Evolutionary conservation across 2,329 filamentous ascomycete species (phyloP).

Genomic region (Furcasterigmium furcatum): DNA sequence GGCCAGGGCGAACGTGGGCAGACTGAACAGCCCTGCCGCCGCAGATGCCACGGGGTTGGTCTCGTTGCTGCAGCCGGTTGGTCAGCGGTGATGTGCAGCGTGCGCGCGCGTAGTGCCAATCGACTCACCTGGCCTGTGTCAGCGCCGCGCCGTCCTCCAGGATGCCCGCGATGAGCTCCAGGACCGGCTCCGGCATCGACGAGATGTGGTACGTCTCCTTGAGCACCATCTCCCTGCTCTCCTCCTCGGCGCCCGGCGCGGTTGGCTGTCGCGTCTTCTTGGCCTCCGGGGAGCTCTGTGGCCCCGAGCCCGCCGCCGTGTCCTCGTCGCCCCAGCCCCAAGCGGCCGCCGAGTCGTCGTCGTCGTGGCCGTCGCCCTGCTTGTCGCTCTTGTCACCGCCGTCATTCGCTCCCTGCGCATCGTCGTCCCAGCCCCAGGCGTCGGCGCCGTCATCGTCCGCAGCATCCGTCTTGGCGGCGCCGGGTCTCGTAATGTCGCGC

Average conservation of each 20-base stretch:
- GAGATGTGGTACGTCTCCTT: constrained; percentile 88
- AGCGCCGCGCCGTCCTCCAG: constrained; percentile 60
- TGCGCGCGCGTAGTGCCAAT: too few relatives aligned
- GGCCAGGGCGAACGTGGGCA: constrained; percentile 72
- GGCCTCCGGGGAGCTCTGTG: constrained; percentile 13
- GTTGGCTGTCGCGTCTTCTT: constrained; percentile 4
- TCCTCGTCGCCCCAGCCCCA: constrained; percentile 86
- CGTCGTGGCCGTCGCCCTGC: constrained; percentile 23
- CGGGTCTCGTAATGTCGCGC: constrained; percentile 14
- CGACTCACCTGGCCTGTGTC: constrained; percentile 46
- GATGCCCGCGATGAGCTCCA: constrained; percentile 60
- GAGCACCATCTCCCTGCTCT: constrained; percentile 67
- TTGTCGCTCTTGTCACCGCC: constrained; percentile 18
- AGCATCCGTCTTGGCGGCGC: constrained; percentile 8
- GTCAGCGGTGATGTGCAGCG: neutral
- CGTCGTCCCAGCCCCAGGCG: constrained; percentile 83
- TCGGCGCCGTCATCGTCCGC: constrained; percentile 49
- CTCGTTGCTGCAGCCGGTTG: constrained; percentile 27
- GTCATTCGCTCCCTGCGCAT: constrained; percentile 44
- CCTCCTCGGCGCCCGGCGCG: constrained; percentile 19
- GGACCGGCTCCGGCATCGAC: constrained; percentile 76
- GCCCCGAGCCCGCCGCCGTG: constrained; percentile 22
- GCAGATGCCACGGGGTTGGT: constrained; percentile 62
- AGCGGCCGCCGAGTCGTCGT: constrained; percentile 58
- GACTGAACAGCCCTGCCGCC: constrained; percentile 64